These are phyloP conservation scores for Neophaeococcomyces mojaviensis DNA, from an alignment of 2,329 filamentous ascomycete species.

Conservation along the genomic window DNA sequence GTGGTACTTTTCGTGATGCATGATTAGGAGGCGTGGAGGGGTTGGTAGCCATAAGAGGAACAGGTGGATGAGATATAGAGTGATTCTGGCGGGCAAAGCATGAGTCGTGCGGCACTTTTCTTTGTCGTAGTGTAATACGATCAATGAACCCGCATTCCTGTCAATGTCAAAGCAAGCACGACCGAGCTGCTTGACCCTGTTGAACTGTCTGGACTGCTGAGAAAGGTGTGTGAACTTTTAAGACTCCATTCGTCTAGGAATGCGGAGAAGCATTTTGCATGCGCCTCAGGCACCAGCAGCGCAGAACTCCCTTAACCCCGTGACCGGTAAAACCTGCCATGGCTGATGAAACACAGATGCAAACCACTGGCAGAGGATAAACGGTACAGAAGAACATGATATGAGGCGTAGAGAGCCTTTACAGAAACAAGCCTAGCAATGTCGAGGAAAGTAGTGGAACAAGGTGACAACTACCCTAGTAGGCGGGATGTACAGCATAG, in stretches of 20 bases:
- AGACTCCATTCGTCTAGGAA: neutral
- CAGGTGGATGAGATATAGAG: slow-evolving; percentile 1
- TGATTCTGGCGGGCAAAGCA: slow-evolving; percentile 2
- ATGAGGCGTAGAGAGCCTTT: too few species aligned
- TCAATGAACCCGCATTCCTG: neutral
- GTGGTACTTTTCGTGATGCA: neutral
- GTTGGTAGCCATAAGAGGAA: slow-evolving; percentile 5
- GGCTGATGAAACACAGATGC: too few species aligned
- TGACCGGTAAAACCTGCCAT: too few species aligned
- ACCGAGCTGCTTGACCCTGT: neutral
- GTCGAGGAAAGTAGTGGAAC: too few species aligned
- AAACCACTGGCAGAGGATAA: too few species aligned
- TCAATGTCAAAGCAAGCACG: slow-evolving; percentile 5
- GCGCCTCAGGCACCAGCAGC: neutral
- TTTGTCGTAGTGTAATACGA: neutral
- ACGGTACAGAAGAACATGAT: too few species aligned
- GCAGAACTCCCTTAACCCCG: too few species aligned
- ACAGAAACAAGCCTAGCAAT: too few species aligned
- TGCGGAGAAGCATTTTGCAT: neutral
- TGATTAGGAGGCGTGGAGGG: slow-evolving; percentile 5
- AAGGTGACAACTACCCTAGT: too few species aligned
- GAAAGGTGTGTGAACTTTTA: neutral
- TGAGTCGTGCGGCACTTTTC: neutral
- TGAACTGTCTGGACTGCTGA: neutral
- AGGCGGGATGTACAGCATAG: neutral